phyloP scores from a whole-genome alignment of 306 rosid species.

The Crotalaria pallida region DNA sequence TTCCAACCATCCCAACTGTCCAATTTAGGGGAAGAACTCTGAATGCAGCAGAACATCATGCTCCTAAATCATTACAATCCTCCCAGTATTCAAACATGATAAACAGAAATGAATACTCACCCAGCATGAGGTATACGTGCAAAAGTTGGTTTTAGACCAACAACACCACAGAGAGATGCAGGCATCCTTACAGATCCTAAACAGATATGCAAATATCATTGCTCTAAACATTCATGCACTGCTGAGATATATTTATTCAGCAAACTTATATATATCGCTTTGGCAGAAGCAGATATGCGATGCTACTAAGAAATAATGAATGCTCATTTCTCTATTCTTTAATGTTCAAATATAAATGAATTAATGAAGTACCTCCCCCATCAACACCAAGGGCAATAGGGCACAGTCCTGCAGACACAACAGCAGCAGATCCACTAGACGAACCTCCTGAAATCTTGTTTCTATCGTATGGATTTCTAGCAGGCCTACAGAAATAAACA shows the following conservation, averaged over 20 bases:
- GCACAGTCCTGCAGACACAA: conserved; percentile 87
- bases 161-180: conserved; percentile 90
- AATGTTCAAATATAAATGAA: neutral
- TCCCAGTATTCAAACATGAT: conserved; percentile 12
- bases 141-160: conserved; percentile 88
- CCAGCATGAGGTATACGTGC: conserved; percentile 77
- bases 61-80: neutral
- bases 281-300: neutral
- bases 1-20: conserved; percentile 97
- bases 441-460: conserved; percentile 79
- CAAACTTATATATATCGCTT: neutral
- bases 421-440: conserved; percentile 94
- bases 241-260: neutral
- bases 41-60: conserved; percentile 26
- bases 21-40: conserved; percentile 93
- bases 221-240: neutral
- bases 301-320: conserved; percentile 1
- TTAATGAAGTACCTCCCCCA: conserved; percentile 72
- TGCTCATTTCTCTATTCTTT: conserved; percentile 3
- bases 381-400: conserved; percentile 95
- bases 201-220: conserved; percentile 14
- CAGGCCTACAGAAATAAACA: conserved; percentile 41
- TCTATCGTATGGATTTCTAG: conserved; percentile 72
- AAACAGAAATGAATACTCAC: conserved; percentile 33
- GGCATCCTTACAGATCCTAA: conserved; percentile 96